Evolutionary conservation across 805 yeast species (phyloP), one percentile per base, ranked within the genome.

Genomic region (Suhomyces sp.): DNA sequence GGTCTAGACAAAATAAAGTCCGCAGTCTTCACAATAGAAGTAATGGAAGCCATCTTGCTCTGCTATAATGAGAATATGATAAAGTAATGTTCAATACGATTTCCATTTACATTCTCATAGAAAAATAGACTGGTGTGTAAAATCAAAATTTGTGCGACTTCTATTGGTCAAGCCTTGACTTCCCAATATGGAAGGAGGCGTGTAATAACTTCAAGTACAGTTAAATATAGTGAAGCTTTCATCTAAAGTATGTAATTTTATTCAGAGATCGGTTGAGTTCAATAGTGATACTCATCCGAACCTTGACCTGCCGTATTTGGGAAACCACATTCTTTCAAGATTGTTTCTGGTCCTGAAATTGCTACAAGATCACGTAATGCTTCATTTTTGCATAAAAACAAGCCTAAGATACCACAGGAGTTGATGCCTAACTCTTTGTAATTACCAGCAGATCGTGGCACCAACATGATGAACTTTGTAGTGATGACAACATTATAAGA

Each of bases 401-500:
- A 59, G 1, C 98, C 97, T 42, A 85, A 68, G 40, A 76, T 77
- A 0, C 95, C 97, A 29, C 88, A 74, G 0, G 96, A 72, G 54
- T 91, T 91, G 47, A 88, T 72, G 39, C 91, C 83, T 19, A 81
- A 60, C 12, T 47, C 48, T 27, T 72, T 69, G 50, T 70, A 79
- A 32, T 62, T 65, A 1, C 83, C 81, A 12, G 55, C 50, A 2
- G 82, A 66, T 51, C 97, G 75, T 12, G 98, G 98, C n/a, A 88
- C 81, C 15, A 85, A 58, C 76, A 88, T 76, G 63, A 91, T 76
- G 86, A 93, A 91, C 35, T 78, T 74, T 31, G 79, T 78, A 31
- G 95, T 88, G 73, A 91, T 77, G 28, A 88, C 63, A 22, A 90
- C 78, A 54, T 91, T 91, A 59, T 86, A 91, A 24, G 91, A 83